phyloP scores from a whole-genome alignment of 495 filamentous ascomycete species.

The Polyplosphaeria fusca region DNA sequence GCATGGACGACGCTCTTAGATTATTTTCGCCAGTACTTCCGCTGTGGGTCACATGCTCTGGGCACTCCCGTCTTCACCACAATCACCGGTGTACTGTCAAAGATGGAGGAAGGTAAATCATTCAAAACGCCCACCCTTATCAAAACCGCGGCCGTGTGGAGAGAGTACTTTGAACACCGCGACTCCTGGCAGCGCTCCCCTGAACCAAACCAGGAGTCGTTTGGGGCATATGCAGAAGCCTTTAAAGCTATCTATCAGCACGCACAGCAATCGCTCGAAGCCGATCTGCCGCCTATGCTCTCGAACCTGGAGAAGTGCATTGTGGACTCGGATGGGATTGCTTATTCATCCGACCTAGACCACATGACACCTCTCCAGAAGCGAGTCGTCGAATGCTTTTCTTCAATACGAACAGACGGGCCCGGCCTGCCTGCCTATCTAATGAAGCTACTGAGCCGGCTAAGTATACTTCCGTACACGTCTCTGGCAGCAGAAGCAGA shows the following conservation, averaged over 20 bases:
- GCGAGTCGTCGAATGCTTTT: conserved; percentile 68
- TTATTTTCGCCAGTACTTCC: conserved; percentile 29
- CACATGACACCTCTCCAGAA: conserved; percentile 74
- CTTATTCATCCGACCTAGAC: conserved; percentile 82
- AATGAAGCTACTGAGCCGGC: conserved; percentile 63
- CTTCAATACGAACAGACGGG: conserved; percentile 66
- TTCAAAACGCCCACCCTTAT: conserved; percentile 13
- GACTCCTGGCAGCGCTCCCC: conserved; percentile 33
- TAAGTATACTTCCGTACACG: conserved; percentile 65
- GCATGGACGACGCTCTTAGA: conserved; percentile 36
- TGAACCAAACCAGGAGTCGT: conserved; percentile 67
- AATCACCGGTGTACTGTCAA: conserved; percentile 32
- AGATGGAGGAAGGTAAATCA: conserved; percentile 20
- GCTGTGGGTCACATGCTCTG: conserved; percentile 34
- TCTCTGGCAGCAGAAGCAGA: neutral
- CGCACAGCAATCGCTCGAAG: conserved; percentile 60
- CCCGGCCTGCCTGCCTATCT: conserved; percentile 64
- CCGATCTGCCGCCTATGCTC: conserved; percentile 55
- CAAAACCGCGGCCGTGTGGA: conserved; percentile 29
- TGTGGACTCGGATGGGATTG: conserved; percentile 66
- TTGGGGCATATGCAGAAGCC: conserved; percentile 72
- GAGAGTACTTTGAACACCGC: conserved; percentile 39
- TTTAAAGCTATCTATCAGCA: conserved; percentile 78
- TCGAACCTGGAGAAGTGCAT: conserved; percentile 57
- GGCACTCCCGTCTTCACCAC: conserved; percentile 36